Base-by-base conservation (phyloP, 306 rosid genomes). In the Cicer chorassanicum region DNA sequence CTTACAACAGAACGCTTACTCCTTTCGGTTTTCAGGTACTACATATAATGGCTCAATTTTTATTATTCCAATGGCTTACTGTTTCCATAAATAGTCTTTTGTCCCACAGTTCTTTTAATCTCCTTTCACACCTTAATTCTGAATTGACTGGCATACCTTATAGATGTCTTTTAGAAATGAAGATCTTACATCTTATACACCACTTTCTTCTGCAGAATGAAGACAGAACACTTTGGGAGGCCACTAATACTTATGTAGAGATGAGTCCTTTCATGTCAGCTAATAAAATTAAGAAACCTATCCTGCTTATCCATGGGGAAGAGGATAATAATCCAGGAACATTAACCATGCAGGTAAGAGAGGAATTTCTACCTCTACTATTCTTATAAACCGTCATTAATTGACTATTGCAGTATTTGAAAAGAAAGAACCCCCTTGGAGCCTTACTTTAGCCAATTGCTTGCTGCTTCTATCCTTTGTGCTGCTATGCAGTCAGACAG, bases 231-330 rank as follows among this genome's bases (percentile, higher is more conserved):
- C 97, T 94, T 67, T 94, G 99, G 99, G 93, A 94, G 85, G 99
- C 99, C 56, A 84, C 93, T 9, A 78, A 43, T 78, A 92, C 90
- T 45, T 94, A 94, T 55, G 96, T 94, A 12, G 97, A 92, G 84
- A 94, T 94, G 99, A 94, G 99, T 80, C 97, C 99, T 44, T 94
- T 92, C 87, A 87, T 94, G 91, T 92, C 97, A 0, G 99, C 99
- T 81, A 87, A 92, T 83, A 94, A 86, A 85, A 88, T 92, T 60
- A 90, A 94, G 93, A 94, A 89, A 89, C 99, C 99, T 70, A 92
- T 94, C 80, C 85, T 94, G 87, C 97, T 94, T 24, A 80, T 92
- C 75, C 99, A 94, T 65, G 99, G 99, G 80, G 99, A 94, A 84
- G 99, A 94, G 86, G 99, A 94, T 76, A 94, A 87, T 60, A 94